Conservation (phyloP, 1,284 basidiomycete species). For the Ustilago sp. region DNA sequence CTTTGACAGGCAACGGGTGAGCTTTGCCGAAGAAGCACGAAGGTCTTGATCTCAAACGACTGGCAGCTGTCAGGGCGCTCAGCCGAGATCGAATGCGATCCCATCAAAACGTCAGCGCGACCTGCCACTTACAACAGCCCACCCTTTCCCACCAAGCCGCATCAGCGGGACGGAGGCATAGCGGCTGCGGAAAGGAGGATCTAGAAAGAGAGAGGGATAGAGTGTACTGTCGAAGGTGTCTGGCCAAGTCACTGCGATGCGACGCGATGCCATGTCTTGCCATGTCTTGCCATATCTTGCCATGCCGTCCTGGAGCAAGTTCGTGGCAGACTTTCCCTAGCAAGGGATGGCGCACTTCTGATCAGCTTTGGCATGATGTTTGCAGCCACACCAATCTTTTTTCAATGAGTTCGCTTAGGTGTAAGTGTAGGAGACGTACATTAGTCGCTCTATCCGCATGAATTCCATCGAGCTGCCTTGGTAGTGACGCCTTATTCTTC, state of each 20-base stretch:
- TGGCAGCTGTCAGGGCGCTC: slow-evolving; percentile 1
- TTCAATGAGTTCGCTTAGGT: background rate
- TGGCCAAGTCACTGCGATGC: background rate
- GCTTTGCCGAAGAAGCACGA: slow-evolving; percentile 1
- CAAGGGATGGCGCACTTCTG: slow-evolving; percentile 12
- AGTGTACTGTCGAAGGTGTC: too few species aligned
- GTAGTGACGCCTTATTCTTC: background rate
- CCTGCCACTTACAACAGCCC: background rate
- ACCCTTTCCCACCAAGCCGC: background rate
- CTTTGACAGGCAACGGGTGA: background rate
- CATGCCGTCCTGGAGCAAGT: background rate
- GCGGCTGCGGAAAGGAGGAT: background rate
- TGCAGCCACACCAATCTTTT: background rate
- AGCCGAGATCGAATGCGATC: slow-evolving; percentile 4
- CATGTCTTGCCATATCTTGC: background rate
- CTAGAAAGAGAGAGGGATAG: background rate
- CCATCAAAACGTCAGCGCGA: background rate
- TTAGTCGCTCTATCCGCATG: slow-evolving; percentile 3
- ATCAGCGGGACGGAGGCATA: background rate
- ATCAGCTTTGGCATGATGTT: slow-evolving; percentile 4
- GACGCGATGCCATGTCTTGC: background rate
- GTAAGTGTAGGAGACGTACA: background rate
- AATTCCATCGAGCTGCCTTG: background rate
- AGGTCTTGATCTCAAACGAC: background rate
- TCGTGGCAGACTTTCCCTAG: slow-evolving; percentile 2